Conservation (phyloP, 768 basidiomycete species). For the Russula sp. region DNA sequence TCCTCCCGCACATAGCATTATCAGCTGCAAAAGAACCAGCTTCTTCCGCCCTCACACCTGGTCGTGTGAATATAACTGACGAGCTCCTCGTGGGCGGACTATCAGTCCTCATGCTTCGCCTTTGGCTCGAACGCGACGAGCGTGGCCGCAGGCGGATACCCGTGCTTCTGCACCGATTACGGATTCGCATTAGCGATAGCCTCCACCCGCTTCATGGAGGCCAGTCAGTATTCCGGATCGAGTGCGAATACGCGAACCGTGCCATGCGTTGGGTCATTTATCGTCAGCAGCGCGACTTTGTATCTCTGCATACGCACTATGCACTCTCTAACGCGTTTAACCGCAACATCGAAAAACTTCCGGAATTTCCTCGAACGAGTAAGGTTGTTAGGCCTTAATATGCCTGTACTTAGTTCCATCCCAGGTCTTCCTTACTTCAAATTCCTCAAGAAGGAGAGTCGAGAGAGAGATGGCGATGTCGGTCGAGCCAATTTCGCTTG, state of each 20-base stretch:
- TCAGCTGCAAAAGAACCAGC: conserved; percentile 28
- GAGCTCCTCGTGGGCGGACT: conserved; percentile 79
- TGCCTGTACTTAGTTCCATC: neutral
- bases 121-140: conserved; percentile 88
- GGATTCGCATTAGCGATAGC: conserved; percentile 82
- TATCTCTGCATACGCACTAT: conserved; percentile 87
- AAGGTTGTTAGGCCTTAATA: conserved; percentile 6
- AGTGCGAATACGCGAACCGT: conserved; percentile 95
- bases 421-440: conserved; percentile 88
- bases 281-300: conserved; percentile 86
- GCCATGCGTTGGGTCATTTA: conserved; percentile 93
- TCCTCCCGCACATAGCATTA: conserved; percentile 52
- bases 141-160: conserved; percentile 78
- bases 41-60: conserved; percentile 44
- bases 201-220: conserved; percentile 70
- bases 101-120: conserved; percentile 66
- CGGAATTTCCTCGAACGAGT: conserved; percentile 89
- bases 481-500: conserved; percentile 73
- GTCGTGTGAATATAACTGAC: conserved; percentile 68
- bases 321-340: conserved; percentile 76
- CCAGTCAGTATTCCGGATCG: conserved; percentile 83
- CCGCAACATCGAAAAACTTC: conserved; percentile 66
- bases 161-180: conserved; percentile 68
- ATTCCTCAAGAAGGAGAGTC: conserved; percentile 62
- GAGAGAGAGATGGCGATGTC: conserved; percentile 44